These are phyloP conservation scores for Yamadazyma mexicana DNA, from an alignment of 1,139 yeast species.

Conservation along the genomic window DNA sequence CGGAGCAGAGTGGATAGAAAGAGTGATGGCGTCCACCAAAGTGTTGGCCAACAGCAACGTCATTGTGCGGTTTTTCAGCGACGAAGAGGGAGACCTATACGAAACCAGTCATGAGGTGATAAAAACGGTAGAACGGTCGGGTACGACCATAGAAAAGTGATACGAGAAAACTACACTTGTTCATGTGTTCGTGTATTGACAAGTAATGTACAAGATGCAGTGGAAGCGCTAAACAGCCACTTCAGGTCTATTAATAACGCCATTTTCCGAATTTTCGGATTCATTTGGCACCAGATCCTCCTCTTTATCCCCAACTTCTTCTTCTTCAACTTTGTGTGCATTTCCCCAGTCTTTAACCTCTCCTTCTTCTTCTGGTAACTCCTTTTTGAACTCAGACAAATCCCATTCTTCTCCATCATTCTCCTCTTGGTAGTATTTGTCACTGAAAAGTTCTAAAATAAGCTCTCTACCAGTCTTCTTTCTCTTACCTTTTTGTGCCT, in stretches of 20 bases:
- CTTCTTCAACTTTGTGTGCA: slow-evolving; percentile 15
- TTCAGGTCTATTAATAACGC: background rate
- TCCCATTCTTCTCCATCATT: slow-evolving; percentile 67
- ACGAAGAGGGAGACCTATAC: slow-evolving; percentile 37
- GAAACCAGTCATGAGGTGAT: slow-evolving; percentile 15
- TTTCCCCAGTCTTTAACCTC: slow-evolving; percentile 60
- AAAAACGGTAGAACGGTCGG: slow-evolving; percentile 7
- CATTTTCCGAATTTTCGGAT: background rate
- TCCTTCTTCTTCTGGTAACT: slow-evolving; percentile 42
- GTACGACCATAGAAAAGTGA: no score
- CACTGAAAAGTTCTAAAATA: slow-evolving; percentile 71
- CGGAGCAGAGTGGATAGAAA: slow-evolving; percentile 51
- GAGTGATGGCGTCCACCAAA: slow-evolving; percentile 38
- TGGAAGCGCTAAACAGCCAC: slow-evolving; percentile 1
- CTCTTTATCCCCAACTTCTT: no score
- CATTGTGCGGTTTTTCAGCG: slow-evolving; percentile 36
- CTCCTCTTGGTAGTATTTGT: slow-evolving; percentile 55
- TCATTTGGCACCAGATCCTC: slow-evolving; percentile 1
- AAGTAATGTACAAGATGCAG: slow-evolving; percentile 4
- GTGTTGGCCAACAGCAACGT: slow-evolving; percentile 41
- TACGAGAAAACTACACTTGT: background rate
- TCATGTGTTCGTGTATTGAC: background rate
- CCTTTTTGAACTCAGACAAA: slow-evolving; percentile 60
- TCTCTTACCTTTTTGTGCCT: slow-evolving; percentile 50
- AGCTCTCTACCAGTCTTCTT: slow-evolving; percentile 78